Conservation (phyloP, 306 rosid species). For the Cucumis cinereus region DNA sequence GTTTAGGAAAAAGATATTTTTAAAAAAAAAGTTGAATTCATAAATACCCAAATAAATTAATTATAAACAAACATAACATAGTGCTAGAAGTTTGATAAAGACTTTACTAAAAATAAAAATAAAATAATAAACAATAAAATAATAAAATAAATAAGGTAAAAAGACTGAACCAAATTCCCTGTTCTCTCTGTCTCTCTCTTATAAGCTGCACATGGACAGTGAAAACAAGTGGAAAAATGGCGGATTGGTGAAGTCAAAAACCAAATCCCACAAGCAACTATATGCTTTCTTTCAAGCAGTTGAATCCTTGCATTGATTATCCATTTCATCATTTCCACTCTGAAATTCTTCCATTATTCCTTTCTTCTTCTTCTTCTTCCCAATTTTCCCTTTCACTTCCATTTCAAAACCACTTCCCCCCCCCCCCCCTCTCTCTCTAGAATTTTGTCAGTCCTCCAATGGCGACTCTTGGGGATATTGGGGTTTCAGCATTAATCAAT, state of each 20-base stretch:
- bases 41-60: too few species aligned
- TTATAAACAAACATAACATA: too few species aligned
- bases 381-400: background rate
- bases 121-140: too few species aligned
- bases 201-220: slow-evolving; percentile 25
- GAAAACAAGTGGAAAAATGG: background rate
- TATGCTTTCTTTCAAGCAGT: background rate
- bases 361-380: background rate
- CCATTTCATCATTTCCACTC: background rate
- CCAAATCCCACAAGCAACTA: slow-evolving; percentile 15
- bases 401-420: background rate
- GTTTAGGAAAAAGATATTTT: too few species aligned
- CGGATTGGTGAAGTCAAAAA: slow-evolving; percentile 13
- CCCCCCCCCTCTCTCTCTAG: background rate
- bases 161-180: too few species aligned
- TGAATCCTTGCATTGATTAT: background rate
- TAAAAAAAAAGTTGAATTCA: too few species aligned
- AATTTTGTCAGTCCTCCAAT: slow-evolving; percentile 19
- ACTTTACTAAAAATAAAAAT: too few species aligned
- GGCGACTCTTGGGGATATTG: slow-evolving; percentile 82
- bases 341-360: background rate
- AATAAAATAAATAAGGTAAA: too few species aligned
- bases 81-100: too few species aligned
- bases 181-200: background rate
- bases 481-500: slow-evolving; percentile 79